Base-by-base conservation (phyloP, 1,139 yeast species). In the Blastobotrys arbuscula region DNA sequence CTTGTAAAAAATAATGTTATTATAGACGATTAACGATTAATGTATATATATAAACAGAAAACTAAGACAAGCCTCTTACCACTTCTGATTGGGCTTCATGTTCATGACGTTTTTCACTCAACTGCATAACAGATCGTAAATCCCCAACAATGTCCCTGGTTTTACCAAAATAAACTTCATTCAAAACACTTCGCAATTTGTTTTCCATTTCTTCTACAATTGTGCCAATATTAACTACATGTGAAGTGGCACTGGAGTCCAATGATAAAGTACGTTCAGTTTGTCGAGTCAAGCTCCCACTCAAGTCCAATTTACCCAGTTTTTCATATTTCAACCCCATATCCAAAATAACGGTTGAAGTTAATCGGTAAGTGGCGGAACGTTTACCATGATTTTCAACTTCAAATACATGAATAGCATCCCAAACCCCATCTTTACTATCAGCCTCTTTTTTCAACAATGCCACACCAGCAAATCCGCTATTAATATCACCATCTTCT, bases 151-250 rank as follows among this genome's bases (percentile, higher is more conserved):
- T 82, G 63, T 90, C 97, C 62, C 87, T 82, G 34, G 96, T 86
- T 71, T 92, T 92, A 61, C 95, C 97, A 63, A 92, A 92, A 65
- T 92, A 92, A 24, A 92, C 97, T 55, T 88, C 96, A 65, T 90
- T 96, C 54, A 92, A 75, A 69, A 86, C 73, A 60, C 85, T 87
- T 67, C 98, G 78, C 70, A 92, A 74, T 64, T 84, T 88, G 56
- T 85, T 81, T 68, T 92, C 98, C 46, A 88, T 77, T 56, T 88
- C 96, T 67, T 92, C 98, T 24, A 92, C 78, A 60, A 90, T 67
- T 1, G 84, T 74, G 23, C 98, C 98, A 57, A 92, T 72, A 61
- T 90, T 89, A 45, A 89, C 81, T 53, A 92, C 77, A 65, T 92
- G 97, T 28, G 82, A 76, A 19, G 79, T 72, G 55, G 77, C 82